These are phyloP conservation scores for Aspergillus vadensis DNA, from an alignment of 2,329 filamentous ascomycete species.

Conservation along the genomic window DNA sequence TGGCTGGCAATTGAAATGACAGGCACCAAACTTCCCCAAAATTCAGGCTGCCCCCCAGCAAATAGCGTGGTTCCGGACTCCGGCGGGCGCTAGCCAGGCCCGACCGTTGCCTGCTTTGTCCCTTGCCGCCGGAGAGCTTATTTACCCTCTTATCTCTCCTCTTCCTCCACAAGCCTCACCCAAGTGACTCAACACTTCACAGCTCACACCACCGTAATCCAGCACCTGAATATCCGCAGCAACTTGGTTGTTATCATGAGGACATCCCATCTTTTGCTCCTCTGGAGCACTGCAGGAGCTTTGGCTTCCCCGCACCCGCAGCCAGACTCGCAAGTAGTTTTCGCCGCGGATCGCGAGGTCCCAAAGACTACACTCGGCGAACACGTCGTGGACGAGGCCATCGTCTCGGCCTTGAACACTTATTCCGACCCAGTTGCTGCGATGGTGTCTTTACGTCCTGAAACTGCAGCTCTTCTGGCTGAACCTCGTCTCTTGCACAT, in stretches of 20 bases:
- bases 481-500: slow-evolving; percentile 2
- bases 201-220: too few relatives aligned
- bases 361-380: background rate
- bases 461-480: background rate
- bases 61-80: background rate
- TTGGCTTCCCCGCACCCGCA: background rate
- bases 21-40: background rate
- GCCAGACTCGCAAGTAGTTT: background rate
- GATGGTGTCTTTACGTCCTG: background rate
- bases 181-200: too few relatives aligned
- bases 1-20: too few relatives aligned
- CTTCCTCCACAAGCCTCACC: background rate
- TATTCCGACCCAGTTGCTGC: slow-evolving; percentile 4
- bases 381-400: background rate
- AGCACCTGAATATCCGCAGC: background rate
- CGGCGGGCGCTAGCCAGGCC: background rate
- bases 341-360: background rate
- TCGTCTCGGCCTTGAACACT: background rate
- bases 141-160: background rate
- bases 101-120: background rate
- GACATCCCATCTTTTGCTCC: background rate
- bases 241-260: background rate
- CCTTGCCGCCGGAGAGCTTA: background rate
- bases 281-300: background rate
- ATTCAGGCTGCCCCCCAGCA: background rate